Base-by-base conservation (phyloP, 139 green algal species). In the Parachlorella kessleri region DNA sequence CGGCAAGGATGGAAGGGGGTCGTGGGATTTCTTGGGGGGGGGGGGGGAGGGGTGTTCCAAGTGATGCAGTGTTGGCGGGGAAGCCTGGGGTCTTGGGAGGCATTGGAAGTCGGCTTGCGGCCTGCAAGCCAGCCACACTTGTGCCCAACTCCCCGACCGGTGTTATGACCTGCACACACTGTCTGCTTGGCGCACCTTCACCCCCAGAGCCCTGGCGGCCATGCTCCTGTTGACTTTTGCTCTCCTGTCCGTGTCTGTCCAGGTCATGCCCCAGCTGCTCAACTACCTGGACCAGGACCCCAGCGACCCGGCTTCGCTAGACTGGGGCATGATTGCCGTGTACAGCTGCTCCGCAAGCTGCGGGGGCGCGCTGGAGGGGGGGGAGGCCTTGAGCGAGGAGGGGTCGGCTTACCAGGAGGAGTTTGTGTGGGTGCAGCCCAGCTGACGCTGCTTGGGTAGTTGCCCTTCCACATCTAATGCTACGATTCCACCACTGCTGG, bases 241-340 rank as follows among this genome's bases (percentile, higher is more conserved):
- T 59, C 48, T 59, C 48, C 14, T 18, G 48, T 18, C 48, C 48
- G 14, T 14, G 48, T 59, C 21, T 59, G 48, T 59, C 14, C 83
- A 94, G 86, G 84, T 95, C 30, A 86, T 95, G 80, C 91, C 91
- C 1, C 90, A 94, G 86, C 89, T 94, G 68, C 78, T 92, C 18
- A 83, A 87, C 36, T 83, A 89, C 67, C 79, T 97, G 66, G 84
- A 81, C 7, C 63, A 92, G 21, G 86, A 95, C 18, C 84, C 87
- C 39, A 77, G 84, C 32, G 86, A 92, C 79, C 73, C 85, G 0
- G 39, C 78, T 9, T 73, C 80, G 30, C 89, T 90, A n/a, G 93
- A 97, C 87, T 97, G 90, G 86, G 85, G 84, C 71, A 90, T 84
- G 14, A 90, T 96, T 23, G 91, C 83, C 18, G 88, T 94, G 7